Evolutionary conservation across 768 basidiomycete species (phyloP), one percentile per base, ranked within the genome.

Genomic region (Strobilomyces dryophilus): DNA sequence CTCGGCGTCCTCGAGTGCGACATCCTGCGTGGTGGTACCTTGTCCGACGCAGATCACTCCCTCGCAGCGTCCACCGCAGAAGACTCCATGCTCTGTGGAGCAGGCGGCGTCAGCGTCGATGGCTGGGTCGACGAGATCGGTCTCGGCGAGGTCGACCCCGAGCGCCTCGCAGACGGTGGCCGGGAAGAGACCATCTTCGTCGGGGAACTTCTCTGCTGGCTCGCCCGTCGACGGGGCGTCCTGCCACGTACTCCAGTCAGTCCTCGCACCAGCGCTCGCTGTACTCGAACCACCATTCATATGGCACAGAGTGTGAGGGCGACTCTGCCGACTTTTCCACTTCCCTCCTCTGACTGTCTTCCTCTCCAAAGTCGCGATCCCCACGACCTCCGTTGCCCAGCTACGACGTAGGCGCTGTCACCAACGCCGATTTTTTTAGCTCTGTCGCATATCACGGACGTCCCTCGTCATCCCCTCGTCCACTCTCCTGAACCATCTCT

Each of bases 1-100:
- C 74, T 91, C 8, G 88, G 88, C 1, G 79, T 89, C 7, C 74
- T 91, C 7, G 84, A 87, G 55, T 77, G 73, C 29, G 87, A 90
- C 55, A 68, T 89, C 34, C 62, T 90, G 14, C 65, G 70, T 39
- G 67, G 69, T 47, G 82, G 87, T 50, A 76, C 87, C 8, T 36
- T 47, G 14, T 2, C 47, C 24, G 41, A 44, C 27, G 18, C 29
- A 11, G 57, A 59, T 0, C 41, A 45, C 49, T 59, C 58, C 15
- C 6, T 60, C 5, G 48, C 32, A 2, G 31, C 39, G 4, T 59
- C 61, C 34, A 58, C 45, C 29, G 82, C n/a, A 63, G 73, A 58
- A 18, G 65, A 66, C 14, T 62, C 62, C 1, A 24, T 32, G 8
- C 27, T 60, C 0, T 34, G 31, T 0, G 65, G 56, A 0, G 61